Evolutionary conservation across 2,329 filamentous ascomycete species (phyloP), one percentile per base, ranked within the genome.

Genomic region (Emericellopsis atlantica): DNA sequence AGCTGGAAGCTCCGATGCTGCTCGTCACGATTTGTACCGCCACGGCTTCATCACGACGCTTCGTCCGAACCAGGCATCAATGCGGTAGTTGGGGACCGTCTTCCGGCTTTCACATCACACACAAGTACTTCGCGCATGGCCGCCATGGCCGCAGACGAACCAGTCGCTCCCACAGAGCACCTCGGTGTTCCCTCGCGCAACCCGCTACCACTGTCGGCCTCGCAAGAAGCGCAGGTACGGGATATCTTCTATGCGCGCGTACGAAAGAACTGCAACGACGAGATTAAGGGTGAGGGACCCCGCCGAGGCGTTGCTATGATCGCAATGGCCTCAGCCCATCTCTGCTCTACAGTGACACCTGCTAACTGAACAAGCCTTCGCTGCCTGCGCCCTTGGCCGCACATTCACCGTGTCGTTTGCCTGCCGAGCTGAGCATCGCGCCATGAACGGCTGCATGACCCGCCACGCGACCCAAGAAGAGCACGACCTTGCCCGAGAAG

Each of bases 371-470:
- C 16, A 51, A 95, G 90, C 84, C 46, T 98, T 98, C 59, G 92
- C 92, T 43, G 79, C 82, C 49, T 98, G 92, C 70, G 89, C 89
- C 40, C 72, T 81, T 39, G 81, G 82, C 56, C 84, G 86, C 48
- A 96, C 89, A 6, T 76, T 96, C 52, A 88, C 81, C 43, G 84
- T 92, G 44, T 83, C 88, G 11, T 95, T 92, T 69, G 75, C 79
- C 40, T 98, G 92, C 67, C 81, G 87, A 41, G 64, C 72, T 38
- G 74, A 89, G 55, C 83, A 88, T 53, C 79, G 81, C 46, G 70
- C 73, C 31, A 98, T 98, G 92, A 98, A 98, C 65, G 72, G 69
- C 46, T 98, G 92, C 67, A 95, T 98, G 88, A 72, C 89, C 50
- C 62, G 72, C 42, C 83, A 93, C 65, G 89, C 90, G 42, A 93